Evolutionary conservation across 1,284 basidiomycete genomes (phyloP).

Genomic region (Leccinum variabile): DNA sequence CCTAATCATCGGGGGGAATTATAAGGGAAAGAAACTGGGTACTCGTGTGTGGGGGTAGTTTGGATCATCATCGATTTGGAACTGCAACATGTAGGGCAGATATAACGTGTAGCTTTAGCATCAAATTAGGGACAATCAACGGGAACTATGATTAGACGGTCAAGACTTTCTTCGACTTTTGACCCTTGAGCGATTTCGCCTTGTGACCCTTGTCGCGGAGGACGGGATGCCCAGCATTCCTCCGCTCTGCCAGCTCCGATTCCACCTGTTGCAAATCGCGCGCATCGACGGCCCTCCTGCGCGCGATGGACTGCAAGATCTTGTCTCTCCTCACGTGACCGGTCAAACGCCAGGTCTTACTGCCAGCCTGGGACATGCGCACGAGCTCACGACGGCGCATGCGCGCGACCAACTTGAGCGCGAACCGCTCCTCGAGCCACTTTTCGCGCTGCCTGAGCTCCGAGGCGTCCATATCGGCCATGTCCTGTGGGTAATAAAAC

Average conservation of each 20-base stretch:
- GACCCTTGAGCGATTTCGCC: conserved; percentile 5
- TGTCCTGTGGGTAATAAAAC: conserved; percentile 84
- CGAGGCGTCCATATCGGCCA: conserved; percentile 68
- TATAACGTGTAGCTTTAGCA: conserved; percentile 29
- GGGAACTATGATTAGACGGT: conserved; percentile 9
- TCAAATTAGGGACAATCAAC: conserved; percentile 7
- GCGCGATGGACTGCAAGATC: conserved; percentile 40
- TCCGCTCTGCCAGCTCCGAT: conserved; percentile 25
- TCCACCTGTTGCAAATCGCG: conserved; percentile 25
- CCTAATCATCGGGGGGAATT: conserved; percentile 12
- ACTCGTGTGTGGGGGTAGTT: neutral
- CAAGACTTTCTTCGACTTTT: conserved; percentile 12
- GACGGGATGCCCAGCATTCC: conserved; percentile 24
- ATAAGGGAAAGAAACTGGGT: neutral
- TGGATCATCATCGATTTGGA: neutral
- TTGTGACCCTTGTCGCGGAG: conserved; percentile 22
- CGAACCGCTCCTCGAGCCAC: conserved; percentile 61
- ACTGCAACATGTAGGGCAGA: neutral
- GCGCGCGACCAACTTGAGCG: conserved; percentile 43
- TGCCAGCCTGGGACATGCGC: conserved; percentile 47
- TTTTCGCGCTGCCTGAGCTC: conserved; percentile 55
- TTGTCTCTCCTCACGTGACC: conserved; percentile 44
- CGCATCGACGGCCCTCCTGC: conserved; percentile 28
- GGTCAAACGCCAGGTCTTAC: conserved; percentile 46
- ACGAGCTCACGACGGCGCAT: conserved; percentile 46